phyloP scores from a whole-genome alignment of 345 rosid genomes.

The Luvunga scandens region DNA sequence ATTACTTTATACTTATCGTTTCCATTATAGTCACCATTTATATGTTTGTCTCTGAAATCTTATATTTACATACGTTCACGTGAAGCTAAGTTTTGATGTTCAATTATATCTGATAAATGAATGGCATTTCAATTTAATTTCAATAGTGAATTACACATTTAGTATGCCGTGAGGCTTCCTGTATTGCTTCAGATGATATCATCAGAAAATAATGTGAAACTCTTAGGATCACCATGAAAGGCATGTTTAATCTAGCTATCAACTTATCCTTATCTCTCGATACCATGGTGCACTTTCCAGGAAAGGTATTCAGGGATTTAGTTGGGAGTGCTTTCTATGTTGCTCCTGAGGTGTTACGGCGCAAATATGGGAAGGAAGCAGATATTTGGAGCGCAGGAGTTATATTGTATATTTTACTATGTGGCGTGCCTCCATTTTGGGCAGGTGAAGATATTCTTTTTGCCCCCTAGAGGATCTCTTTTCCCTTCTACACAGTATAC shows the following conservation, averaged over 20 bases:
- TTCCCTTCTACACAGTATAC: not conserved
- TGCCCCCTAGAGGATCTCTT: not conserved
- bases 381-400: slow-evolving; percentile 93
- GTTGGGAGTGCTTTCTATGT: slow-evolving; percentile 89
- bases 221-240: not conserved
- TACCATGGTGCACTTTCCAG: slow-evolving; percentile 32
- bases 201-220: not conserved
- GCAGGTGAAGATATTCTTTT: slow-evolving; percentile 45
- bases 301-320: slow-evolving; percentile 62
- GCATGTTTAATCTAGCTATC: not conserved
- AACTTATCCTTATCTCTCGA: not conserved
- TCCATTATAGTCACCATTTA: not conserved
- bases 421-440: slow-evolving; percentile 97
- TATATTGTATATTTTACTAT: slow-evolving; percentile 75
- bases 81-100: not conserved
- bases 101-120: too few species aligned
- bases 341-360: slow-evolving; percentile 78
- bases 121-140: too few species aligned
- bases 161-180: not conserved
- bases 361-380: slow-evolving; percentile 74
- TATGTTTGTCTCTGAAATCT: not conserved
- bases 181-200: not conserved
- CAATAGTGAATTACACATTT: not conserved
- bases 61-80: not conserved
- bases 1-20: not conserved